These are phyloP conservation scores for Spiraea crenata DNA, from an alignment of 331 rosid species.

Conservation along the genomic window DNA sequence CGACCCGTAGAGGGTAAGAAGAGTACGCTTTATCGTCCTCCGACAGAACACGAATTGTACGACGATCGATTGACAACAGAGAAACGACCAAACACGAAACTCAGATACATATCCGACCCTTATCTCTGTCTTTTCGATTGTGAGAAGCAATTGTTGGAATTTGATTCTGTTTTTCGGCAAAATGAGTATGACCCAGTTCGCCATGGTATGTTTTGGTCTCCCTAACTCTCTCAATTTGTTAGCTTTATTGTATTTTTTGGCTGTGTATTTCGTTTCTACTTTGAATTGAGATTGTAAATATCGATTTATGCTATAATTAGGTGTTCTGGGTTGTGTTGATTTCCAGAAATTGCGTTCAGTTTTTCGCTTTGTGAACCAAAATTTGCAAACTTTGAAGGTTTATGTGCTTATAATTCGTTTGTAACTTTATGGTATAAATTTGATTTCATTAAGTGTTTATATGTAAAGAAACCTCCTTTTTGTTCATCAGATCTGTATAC, in stretches of 20 bases:
- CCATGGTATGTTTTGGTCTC: constrained; percentile 58
- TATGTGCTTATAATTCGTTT: neutral
- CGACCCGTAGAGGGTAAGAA: neutral
- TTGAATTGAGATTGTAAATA: neutral
- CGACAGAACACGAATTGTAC: neutral
- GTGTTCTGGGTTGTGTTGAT: constrained; percentile 10
- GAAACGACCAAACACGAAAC: neutral
- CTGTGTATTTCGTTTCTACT: neutral
- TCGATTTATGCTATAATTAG: neutral
- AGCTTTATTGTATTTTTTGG: neutral
- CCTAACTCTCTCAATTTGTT: constrained; percentile 1
- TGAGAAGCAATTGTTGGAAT: neutral
- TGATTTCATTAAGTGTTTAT: neutral
- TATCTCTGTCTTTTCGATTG: neutral
- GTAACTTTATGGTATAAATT: neutral
- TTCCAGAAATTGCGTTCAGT: neutral
- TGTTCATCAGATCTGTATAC: neutral
- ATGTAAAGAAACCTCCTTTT: neutral
- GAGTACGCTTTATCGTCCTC: neutral
- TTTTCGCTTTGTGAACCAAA: constrained; percentile 8
- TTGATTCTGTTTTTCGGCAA: neutral
- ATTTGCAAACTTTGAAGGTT: constrained; percentile 24
- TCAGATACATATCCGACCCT: neutral
- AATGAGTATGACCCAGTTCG: constrained; percentile 80
- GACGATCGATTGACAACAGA: neutral